Evolutionary conservation across 176 grass and related monocot genomes (phyloP), one percentile per base, ranked within the genome.

Genomic region (Cenchrus purpureus): DNA sequence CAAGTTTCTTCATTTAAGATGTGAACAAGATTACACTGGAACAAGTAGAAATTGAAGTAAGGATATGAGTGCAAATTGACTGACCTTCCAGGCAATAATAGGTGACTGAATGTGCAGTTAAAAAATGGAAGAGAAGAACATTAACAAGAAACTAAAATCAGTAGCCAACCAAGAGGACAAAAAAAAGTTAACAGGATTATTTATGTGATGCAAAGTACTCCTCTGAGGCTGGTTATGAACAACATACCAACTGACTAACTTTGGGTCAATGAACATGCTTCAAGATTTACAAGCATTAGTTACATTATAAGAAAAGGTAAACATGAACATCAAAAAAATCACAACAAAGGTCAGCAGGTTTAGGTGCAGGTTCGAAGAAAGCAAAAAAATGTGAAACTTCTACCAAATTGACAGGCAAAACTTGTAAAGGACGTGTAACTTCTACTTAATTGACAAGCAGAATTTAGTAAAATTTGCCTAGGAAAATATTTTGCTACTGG

Each of bases 11-110:
- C 87, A 65, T 94, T 87, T 48, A 98, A 90, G 54, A 98, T 95
- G 80, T 86, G 85, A 77, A 88, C 86, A 82, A 95, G 89, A 83
- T 95, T 87, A 92, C 97, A 98, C 97, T 98, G 89, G 79, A 83
- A 83, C 5, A 90, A 62, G 54, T 42, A 84, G 58, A 86, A 79
- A 91, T 16, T 65, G n/a, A 57, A 78, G 71, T 59, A 94, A 69
- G 34, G 48, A 77, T 76, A 70, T 29, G 55, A 58, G 40, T 82
- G 71, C 49, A 81, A 46, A 56, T 71, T 71, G 65, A 76, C 12
- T 61, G 54, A 62, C 61, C 65, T 54, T 85, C 50, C 32, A 71
- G 20, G 65, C 28, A 62, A 86, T 63, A 55, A 12, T 64, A 40
- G 22, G 66, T 48, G 16, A n/a, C 53, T 71, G 6, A 54, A 29